Evolutionary conservation across 495 filamentous ascomycete genomes (phyloP), one percentile per base, ranked within the genome.

Genomic region (Penicillium manginii): DNA sequence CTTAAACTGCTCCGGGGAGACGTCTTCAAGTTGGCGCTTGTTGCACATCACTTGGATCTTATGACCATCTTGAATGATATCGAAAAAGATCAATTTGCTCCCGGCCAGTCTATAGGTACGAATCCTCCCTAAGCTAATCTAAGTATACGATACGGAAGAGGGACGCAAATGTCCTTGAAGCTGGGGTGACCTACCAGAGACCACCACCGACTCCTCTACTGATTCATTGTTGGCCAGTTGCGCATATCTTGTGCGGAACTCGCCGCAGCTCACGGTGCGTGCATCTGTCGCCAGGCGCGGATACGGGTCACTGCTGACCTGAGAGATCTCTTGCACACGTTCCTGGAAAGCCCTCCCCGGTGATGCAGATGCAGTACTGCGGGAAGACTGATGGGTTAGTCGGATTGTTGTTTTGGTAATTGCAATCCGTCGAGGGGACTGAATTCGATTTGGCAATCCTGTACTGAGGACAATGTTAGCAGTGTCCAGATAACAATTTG

Each of bases 31-130:
- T 46, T 78, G 82, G 32, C 74, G 73, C 39, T 86, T 74, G 73
- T 90, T 88, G 71, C 87, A 83, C 70, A 96, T 82, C 26, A 82
- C 81, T 69, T 98, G 94, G 31, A 92, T 65, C 60, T 81, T 83
- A 63, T 82, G 69, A 33, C 84, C 86, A 72, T 92, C 84, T 74
- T 89, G 84, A 55, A 82, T 73, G 55, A 98, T 65, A 73, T 93
- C 88, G 62, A 97, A 74, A 73, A 98, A 98, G 43, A 89, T 79
- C 68, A 98, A 86, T 74, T 89, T 90, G 64, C 81, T 85, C 55
- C 83, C 86, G 51, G 80, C 78, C 57, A 75, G 78, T 68, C 84
- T 84, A 63, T 77, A 76, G 48, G 80, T 81, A 72, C 70, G 78
- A 60, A 91, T 79, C 68, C 88, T 89, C 77, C 88, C 88, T 90